phyloP scores from a whole-genome alignment of 2,329 filamentous ascomycete genomes.

The Ceratocystis cacaofunesta region DNA sequence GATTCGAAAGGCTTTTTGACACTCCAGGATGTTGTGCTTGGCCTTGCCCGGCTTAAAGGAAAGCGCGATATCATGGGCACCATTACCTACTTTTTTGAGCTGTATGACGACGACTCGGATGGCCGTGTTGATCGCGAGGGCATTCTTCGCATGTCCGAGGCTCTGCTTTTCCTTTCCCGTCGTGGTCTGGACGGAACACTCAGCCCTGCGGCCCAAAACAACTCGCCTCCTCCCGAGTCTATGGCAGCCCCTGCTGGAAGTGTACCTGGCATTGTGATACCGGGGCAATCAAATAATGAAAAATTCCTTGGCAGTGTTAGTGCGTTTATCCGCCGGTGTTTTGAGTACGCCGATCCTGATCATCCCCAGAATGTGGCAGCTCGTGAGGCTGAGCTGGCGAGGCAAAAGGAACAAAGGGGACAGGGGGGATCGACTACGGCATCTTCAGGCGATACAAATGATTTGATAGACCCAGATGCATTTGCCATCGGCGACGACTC shows the following conservation, averaged over 20 bases:
- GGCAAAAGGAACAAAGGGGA: conserved; percentile 4
- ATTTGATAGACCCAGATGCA: conserved; percentile 30
- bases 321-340: conserved; percentile 88
- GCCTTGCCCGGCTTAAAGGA: conserved; percentile 81
- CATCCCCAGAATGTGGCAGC: conserved; percentile 46
- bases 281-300: conserved; percentile 58
- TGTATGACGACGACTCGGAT: conserved; percentile 86
- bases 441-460: not conserved
- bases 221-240: conserved; percentile 22
- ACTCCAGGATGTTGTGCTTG: conserved; percentile 81
- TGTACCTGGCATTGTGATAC: conserved; percentile 27
- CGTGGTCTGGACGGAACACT: conserved; percentile 67
- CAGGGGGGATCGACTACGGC: not conserved
- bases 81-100: conserved; percentile 93
- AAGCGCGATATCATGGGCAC: conserved; percentile 93
- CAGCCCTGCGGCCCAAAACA: conserved; percentile 39
- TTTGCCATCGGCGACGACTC: conserved; percentile 67
- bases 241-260: conserved; percentile 17
- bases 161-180: conserved; percentile 78
- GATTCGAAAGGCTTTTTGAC: conserved; percentile 64
- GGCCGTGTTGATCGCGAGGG: conserved; percentile 90
- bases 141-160: conserved; percentile 87
- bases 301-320: conserved; percentile 84
- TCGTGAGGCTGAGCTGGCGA: conserved; percentile 17
- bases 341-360: conserved; percentile 94